Base-by-base conservation (phyloP, 257 asterid species). In the Nicotiana sylvestris region DNA sequence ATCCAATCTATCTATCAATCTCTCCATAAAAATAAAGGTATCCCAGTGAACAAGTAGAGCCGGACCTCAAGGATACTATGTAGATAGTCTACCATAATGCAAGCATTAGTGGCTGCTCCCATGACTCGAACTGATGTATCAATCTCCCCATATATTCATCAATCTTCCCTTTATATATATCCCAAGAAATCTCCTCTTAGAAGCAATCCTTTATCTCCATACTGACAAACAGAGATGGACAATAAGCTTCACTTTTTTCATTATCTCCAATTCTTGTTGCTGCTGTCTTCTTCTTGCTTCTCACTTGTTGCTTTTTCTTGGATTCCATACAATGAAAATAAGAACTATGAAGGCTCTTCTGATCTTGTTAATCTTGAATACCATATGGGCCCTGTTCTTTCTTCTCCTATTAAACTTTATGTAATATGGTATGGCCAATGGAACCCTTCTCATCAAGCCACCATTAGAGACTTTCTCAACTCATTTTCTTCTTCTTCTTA, bases 361-460 rank as follows among this genome's bases (percentile, higher is more conserved):
- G 69, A 92, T 86, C 91, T 93, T 57, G 76, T 90, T 70, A 85
- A 90, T 84, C 95, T 92, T 85, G 89, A 91, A 87, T 93, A 93
- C 82, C 98, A 93, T 85, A 90, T 91, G 96, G 98, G 98, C 0
- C 98, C 98, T 2, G 91, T 92, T 68, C 92, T 94, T 46, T 66
- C 94, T n/a, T 89, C 90, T 77, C 90, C 92, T 1, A 82, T 88
- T 21, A 89, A 90, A 46, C 82, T 94, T 85, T 89, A 94, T 92
- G 85, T 92, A 10, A 88, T 94, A 61, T 94, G 97, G 98, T 92
- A 94, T 74, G 98, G 97, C 25, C 56, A 81, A 30, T 94, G 98
- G 97, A 85, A 87, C 32, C 89, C 92, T 43, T 58, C 79, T 13
- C 93, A 92, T 29, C 92, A 91, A 80, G 83, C 92, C 85, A 91